Base-by-base conservation (phyloP, 2,329 filamentous ascomycete genomes). In the Curvularia spicifera region DNA sequence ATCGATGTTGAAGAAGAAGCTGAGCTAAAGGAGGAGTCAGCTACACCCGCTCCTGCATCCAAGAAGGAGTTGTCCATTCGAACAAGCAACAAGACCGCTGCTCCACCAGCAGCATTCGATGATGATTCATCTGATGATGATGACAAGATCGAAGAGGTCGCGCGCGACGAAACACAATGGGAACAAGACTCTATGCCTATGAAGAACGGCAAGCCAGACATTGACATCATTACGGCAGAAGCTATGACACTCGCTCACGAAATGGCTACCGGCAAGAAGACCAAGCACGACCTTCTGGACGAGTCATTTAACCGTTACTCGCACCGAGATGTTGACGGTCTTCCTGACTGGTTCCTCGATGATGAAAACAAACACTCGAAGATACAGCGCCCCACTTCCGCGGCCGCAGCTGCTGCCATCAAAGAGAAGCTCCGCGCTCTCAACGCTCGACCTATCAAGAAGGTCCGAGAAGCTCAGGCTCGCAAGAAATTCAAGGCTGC, bases 151-250 rank as follows among this genome's bases (percentile, higher is more conserved):
- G 87, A 91, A 70, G 82, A 87, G 18, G 87, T 89, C 24, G 87
- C 85, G 68, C 76, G 74, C 51, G 76, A 77, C 43, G 82, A 87
- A 40, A 80, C 81, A 5, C 81, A 85, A 57, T 92, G 89, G 89
- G 88, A 91, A 66, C 82, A 87, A 46, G 82, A 87, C 60, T 84
- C 88, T 51, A 86, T 85, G 60, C 83, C 84, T 51, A 83, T 81
- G 61, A 82, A 86, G 54, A 85, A 90, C 68, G 89, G 88, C 56
- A 85, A 83, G 53, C 75, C 78, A 84, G 93, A 97, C 74, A 96
- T 99, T 78, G 93, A 98, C 76, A 98, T 99, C 71, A 96, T 98
- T 72, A 99, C 95, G n/a, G 95, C 93, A 5, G 95, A 99, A 82
- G 95, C 96, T 64, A 99, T 99, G 95, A 96, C 94, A 0, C 84